These are phyloP conservation scores for Nakaseomyces kungkrabaensis DNA, from an alignment of 1,139 yeast genomes.

Conservation along the genomic window DNA sequence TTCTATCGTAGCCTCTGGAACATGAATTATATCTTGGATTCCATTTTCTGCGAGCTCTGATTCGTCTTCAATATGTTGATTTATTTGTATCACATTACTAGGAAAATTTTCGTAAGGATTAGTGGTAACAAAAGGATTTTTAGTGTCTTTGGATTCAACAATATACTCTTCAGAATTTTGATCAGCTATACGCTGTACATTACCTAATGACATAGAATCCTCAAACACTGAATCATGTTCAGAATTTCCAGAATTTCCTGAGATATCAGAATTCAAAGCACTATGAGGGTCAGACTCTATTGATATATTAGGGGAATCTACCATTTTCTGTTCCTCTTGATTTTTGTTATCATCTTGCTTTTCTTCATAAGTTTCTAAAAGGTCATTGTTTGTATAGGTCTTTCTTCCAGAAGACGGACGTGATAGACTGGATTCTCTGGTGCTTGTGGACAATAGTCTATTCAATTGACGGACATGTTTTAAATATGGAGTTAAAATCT, in stretches of 20 bases:
- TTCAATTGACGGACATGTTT: conserved; percentile 1
- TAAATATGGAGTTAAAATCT: conserved; percentile 1
- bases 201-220: background rate
- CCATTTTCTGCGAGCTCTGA: background rate
- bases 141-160: background rate
- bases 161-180: background rate
- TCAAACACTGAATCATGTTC: conserved; percentile 2
- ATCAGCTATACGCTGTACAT: background rate
- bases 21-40: background rate
- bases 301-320: background rate
- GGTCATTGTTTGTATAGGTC: background rate
- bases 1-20: background rate
- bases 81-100: background rate
- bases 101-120: background rate
- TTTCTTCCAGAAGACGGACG: background rate
- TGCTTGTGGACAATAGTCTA: background rate
- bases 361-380: background rate
- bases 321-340: background rate
- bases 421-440: background rate
- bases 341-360: background rate
- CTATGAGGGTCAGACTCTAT: background rate
- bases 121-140: background rate
- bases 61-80: background rate
- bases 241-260: background rate
- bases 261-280: conserved; percentile 1